phyloP scores from a whole-genome alignment of 352 stramenopile species.

The Phytophthora ramorum region DNA sequence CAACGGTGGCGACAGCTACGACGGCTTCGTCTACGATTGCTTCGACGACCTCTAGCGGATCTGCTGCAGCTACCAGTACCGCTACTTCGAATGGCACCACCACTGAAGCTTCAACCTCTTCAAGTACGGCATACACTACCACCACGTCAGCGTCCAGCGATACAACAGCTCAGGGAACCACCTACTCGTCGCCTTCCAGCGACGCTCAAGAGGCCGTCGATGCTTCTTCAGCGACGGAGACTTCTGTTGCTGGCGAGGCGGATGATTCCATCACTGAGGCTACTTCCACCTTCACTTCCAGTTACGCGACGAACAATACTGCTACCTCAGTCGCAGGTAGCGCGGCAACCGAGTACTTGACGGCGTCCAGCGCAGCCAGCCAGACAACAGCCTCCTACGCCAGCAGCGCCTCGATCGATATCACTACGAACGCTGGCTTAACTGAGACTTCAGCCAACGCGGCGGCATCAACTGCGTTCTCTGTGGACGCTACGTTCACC shows the following conservation, averaged over 20 bases:
- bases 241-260: slow-evolving; percentile 5
- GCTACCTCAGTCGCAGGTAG: slow-evolving; percentile 1
- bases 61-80: not conserved
- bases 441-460: not conserved
- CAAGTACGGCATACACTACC: too few species aligned
- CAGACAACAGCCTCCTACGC: not conserved
- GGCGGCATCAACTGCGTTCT: not conserved
- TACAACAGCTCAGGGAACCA: slow-evolving; percentile 1
- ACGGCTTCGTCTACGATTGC: not conserved
- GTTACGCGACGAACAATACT: not conserved
- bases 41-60: slow-evolving; percentile 5
- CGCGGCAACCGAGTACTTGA: not conserved
- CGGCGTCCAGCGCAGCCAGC: not conserved
- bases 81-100: not conserved
- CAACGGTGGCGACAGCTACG: not conserved
- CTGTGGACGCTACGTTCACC: not conserved
- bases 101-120: too few species aligned
- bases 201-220: slow-evolving; percentile 3
- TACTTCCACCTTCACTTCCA: not conserved
- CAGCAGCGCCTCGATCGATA: slow-evolving; percentile 1
- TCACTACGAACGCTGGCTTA: not conserved
- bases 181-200: not conserved
- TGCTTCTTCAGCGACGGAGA: slow-evolving; percentile 1
- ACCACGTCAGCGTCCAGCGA: not conserved
- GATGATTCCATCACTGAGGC: not conserved